phyloP scores from a whole-genome alignment of 1,284 basidiomycete species.

The Apiotrichum gamsii region DNA sequence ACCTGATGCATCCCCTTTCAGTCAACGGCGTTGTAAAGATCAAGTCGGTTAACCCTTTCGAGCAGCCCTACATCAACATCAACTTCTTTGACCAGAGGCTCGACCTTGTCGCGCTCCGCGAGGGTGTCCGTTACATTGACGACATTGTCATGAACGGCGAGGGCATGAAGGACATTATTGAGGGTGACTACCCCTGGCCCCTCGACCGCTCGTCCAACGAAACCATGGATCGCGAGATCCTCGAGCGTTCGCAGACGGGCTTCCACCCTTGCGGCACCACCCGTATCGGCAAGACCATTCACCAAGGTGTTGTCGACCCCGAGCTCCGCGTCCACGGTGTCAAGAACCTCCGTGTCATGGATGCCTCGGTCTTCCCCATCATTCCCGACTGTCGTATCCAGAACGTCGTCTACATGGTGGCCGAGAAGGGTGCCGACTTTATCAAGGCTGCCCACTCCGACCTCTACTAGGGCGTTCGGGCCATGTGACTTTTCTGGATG shows the following conservation, averaged over 20 bases:
- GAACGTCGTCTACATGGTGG: slow-evolving; percentile 55
- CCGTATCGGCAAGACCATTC: slow-evolving; percentile 57
- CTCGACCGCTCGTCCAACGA: slow-evolving; percentile 9
- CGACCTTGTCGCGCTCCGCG: slow-evolving; percentile 34
- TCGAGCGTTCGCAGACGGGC: slow-evolving; percentile 39
- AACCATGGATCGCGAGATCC: slow-evolving; percentile 39
- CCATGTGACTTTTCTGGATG: no score
- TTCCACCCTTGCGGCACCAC: slow-evolving; percentile 59
- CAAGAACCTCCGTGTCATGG: slow-evolving; percentile 49
- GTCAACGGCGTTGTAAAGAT: slow-evolving; percentile 45
- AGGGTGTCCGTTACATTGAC: slow-evolving; percentile 11
- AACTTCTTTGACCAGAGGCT: slow-evolving; percentile 50
- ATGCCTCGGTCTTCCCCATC: slow-evolving; percentile 50
- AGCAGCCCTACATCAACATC: slow-evolving; percentile 58
- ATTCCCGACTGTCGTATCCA: slow-evolving; percentile 45
- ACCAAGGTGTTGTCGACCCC: slow-evolving; percentile 61
- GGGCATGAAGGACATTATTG: slow-evolving; percentile 27
- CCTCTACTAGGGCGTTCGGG: slow-evolving; percentile 15
- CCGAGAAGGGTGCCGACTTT: slow-evolving; percentile 60
- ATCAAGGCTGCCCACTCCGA: slow-evolving; percentile 47
- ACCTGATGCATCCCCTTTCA: slow-evolving; percentile 13
- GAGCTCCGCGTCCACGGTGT: slow-evolving; percentile 60
- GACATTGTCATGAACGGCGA: slow-evolving; percentile 19
- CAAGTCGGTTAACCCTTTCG: slow-evolving; percentile 55
- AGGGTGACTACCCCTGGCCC: slow-evolving; percentile 21